These are phyloP conservation scores for Claviceps africana DNA, from an alignment of 2,329 filamentous ascomycete genomes.

Conservation along the genomic window DNA sequence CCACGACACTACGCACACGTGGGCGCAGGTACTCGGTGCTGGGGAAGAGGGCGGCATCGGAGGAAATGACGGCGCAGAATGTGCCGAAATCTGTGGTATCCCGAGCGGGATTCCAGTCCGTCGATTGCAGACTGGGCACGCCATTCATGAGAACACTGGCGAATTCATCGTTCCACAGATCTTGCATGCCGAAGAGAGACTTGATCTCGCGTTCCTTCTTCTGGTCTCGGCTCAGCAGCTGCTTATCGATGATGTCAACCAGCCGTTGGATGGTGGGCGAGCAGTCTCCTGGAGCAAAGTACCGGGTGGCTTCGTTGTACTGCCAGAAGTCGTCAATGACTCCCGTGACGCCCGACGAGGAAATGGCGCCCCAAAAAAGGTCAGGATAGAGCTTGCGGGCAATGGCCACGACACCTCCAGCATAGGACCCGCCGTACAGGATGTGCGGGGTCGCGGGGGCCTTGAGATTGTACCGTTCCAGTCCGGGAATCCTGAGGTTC, in stretches of 20 bases:
- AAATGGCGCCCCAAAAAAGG: constrained; percentile 64
- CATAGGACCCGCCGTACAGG: constrained; percentile 73
- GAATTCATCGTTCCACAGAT: constrained; percentile 34
- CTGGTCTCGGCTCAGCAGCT: constrained; percentile 19
- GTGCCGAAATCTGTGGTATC: constrained; percentile 27
- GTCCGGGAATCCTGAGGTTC: constrained; percentile 55
- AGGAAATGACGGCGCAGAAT: constrained; percentile 35
- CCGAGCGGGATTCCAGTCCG: constrained; percentile 39
- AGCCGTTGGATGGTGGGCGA: constrained; percentile 47
- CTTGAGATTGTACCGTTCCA: constrained; percentile 53
- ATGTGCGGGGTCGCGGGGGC: constrained; percentile 56
- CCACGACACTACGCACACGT: constrained; percentile 25
- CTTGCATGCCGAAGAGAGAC: constrained; percentile 31
- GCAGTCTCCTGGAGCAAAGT: constrained; percentile 44
- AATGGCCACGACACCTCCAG: constrained; percentile 66
- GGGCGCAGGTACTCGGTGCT: constrained; percentile 21
- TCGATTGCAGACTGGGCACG: constrained; percentile 30
- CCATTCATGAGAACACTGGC: constrained; percentile 26
- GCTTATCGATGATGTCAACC: constrained; percentile 31
- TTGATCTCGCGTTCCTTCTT: constrained; percentile 33
- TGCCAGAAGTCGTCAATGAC: constrained; percentile 68
- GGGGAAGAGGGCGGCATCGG: constrained; percentile 26
- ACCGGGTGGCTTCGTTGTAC: constrained; percentile 37
- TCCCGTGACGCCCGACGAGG: constrained; percentile 64
- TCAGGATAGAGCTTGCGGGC: constrained; percentile 65